phyloP scores from a whole-genome alignment of 2,329 filamentous ascomycete species.

The Penicillium verrucosum region DNA sequence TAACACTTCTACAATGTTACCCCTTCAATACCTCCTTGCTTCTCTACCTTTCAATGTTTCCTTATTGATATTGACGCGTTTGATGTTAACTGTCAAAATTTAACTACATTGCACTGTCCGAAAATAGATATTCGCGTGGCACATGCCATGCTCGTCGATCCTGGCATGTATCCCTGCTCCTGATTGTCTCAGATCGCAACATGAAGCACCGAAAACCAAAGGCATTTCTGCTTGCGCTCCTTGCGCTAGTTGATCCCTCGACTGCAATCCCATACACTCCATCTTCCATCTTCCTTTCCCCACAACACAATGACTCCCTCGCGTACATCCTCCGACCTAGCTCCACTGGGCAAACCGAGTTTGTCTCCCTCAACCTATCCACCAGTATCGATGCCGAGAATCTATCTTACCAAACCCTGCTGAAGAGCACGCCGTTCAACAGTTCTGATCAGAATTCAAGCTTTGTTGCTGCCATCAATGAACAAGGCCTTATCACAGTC shows the following conservation, averaged over 20 bases:
- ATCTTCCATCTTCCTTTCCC: constrained; percentile 64
- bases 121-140: constrained; percentile 18
- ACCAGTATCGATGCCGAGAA: constrained; percentile 51
- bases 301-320: constrained; percentile 50
- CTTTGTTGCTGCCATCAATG: constrained; percentile 68
- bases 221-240: constrained; percentile 11
- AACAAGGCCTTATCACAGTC: constrained; percentile 67
- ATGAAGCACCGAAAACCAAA: constrained; percentile 17
- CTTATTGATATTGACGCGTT: neutral
- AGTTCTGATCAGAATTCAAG: constrained; percentile 51
- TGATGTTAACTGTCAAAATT: neutral
- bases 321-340: constrained; percentile 69
- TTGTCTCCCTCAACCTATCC: constrained; percentile 66
- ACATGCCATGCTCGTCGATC: constrained; percentile 24
- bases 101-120: neutral
- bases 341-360: constrained; percentile 46
- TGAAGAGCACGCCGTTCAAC: constrained; percentile 28
- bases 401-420: constrained; percentile 32
- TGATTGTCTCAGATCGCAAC: constrained; percentile 25
- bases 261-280: constrained; percentile 70
- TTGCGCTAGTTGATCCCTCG: constrained; percentile 23
- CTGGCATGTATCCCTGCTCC: constrained; percentile 22
- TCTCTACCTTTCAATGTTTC: neutral
- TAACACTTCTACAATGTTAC: neutral
- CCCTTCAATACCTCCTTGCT: neutral